Conservation (phyloP, 129 eudicot genomes). For the Tagetes erecta region DNA sequence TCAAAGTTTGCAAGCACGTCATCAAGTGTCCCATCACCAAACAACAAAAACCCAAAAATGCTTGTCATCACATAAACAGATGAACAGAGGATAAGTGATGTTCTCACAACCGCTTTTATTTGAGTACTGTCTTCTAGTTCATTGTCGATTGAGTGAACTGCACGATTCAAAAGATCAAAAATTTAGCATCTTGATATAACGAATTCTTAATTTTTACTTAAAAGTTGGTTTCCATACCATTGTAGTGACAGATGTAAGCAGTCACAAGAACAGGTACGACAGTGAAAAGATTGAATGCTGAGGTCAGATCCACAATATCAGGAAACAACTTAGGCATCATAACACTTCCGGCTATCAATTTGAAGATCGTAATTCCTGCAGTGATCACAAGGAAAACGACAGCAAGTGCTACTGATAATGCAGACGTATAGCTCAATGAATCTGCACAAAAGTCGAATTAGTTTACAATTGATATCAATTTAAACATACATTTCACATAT, state of each 20-base stretch:
- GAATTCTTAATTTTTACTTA: neutral
- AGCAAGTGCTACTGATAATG: constrained; percentile 88
- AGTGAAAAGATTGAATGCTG: constrained; percentile 76
- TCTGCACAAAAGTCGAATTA: constrained; percentile 52
- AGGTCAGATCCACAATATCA: constrained; percentile 47
- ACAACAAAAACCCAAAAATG: constrained; percentile 81
- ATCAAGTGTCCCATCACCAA: constrained; percentile 80
- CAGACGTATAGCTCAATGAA: constrained; percentile 89
- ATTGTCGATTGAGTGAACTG: constrained; percentile 90
- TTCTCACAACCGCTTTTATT: constrained; percentile 65
- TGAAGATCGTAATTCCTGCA: constrained; percentile 74
- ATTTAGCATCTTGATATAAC: constrained; percentile 15
- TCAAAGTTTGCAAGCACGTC: constrained; percentile 95
- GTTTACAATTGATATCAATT: neutral
- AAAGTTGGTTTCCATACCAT: constrained; percentile 41
- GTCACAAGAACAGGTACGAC: constrained; percentile 93
- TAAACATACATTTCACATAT: constrained; percentile 4
- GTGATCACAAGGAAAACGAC: constrained; percentile 80
- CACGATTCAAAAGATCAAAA: constrained; percentile 22
- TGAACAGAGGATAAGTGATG: constrained; percentile 74
- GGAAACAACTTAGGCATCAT: constrained; percentile 81
- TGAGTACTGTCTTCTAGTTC: constrained; percentile 77
- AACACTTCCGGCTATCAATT: constrained; percentile 60
- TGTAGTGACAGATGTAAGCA: constrained; percentile 90
- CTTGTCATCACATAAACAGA: constrained; percentile 82